These are phyloP conservation scores for Hyaloperonospora brassicae DNA, from an alignment of 352 stramenopile species.

Conservation along the genomic window DNA sequence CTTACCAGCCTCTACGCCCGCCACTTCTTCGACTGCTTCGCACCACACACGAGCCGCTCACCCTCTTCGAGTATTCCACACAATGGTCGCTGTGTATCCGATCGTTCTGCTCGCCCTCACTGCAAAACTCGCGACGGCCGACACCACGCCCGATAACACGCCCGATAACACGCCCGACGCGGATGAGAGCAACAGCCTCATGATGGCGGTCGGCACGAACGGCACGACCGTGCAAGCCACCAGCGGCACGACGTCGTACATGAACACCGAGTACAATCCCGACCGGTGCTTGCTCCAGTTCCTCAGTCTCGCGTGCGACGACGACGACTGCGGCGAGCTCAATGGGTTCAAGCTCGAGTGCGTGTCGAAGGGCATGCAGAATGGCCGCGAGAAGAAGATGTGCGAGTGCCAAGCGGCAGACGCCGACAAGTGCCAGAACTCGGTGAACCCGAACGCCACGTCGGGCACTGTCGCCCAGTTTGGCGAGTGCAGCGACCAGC, in stretches of 20 bases:
- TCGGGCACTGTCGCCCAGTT: conserved; percentile 47
- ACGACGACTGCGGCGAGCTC: conserved; percentile 48
- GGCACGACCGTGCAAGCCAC: conserved; percentile 47
- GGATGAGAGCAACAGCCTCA: conserved; percentile 17
- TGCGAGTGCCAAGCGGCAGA: conserved; percentile 48
- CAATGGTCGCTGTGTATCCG: too few relatives aligned
- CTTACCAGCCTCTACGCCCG: too few relatives aligned
- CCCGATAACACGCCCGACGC: too few relatives aligned
- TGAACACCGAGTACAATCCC: conserved; percentile 65
- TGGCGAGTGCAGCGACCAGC: conserved; percentile 46
- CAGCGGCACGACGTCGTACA: conserved; percentile 42
- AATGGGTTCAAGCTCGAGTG: conserved; percentile 69
- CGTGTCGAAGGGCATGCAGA: conserved; percentile 44
- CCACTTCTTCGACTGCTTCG: too few relatives aligned
- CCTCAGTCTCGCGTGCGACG: conserved; percentile 47
- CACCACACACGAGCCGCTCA: too few relatives aligned
- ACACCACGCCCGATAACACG: too few relatives aligned
- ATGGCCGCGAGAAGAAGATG: conserved; percentile 59
- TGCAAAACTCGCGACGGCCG: too few relatives aligned
- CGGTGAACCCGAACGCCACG: conserved; percentile 25
- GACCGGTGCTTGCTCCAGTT: conserved; percentile 63
- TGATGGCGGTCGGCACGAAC: conserved; percentile 52
- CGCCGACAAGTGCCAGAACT: conserved; percentile 42
- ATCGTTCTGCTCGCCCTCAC: too few relatives aligned
- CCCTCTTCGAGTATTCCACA: too few relatives aligned